A percentile compares a stretch with the other conserved stretches of the same genome.
Conservation (phyloP, 169 alveolate species). For the Cryptosporidium sp. region DNA sequence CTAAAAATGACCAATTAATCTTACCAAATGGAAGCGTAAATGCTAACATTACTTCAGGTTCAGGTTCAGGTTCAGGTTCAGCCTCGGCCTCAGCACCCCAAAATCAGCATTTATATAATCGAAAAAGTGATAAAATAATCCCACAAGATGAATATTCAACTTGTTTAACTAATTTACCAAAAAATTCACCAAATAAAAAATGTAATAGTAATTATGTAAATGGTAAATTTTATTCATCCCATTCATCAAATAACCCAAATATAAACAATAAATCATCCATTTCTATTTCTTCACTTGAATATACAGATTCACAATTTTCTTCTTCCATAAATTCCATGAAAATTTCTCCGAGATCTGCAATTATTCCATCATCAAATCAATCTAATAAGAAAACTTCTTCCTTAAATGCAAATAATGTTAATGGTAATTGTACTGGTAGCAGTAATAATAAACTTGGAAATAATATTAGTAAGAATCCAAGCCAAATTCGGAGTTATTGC, state of each 20-base stretch:
- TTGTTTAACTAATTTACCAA: background rate
- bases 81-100: background rate
- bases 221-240: background rate
- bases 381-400: conserved; percentile 17
- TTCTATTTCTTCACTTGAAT: conserved; percentile 45
- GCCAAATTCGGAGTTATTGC: background rate
- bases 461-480: background rate
- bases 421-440: background rate
- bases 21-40: background rate
- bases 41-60: background rate
- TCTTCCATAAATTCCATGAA: conserved; percentile 62
- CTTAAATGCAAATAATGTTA: background rate
- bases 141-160: background rate
- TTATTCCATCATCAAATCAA: conserved; percentile 11
- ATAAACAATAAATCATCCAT: conserved; percentile 3
- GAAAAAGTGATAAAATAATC: background rate
- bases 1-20: background rate
- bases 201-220: background rate
- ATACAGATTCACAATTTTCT: conserved; percentile 64
- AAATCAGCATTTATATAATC: background rate
- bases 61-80: background rate
- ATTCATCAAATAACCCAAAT: background rate
- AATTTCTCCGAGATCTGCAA: conserved; percentile 38
- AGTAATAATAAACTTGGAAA: conserved; percentile 6
- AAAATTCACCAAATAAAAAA: background rate